Conservation (phyloP, 2,329 filamentous ascomycete genomes). For the Aspergillus arachidicola region DNA sequence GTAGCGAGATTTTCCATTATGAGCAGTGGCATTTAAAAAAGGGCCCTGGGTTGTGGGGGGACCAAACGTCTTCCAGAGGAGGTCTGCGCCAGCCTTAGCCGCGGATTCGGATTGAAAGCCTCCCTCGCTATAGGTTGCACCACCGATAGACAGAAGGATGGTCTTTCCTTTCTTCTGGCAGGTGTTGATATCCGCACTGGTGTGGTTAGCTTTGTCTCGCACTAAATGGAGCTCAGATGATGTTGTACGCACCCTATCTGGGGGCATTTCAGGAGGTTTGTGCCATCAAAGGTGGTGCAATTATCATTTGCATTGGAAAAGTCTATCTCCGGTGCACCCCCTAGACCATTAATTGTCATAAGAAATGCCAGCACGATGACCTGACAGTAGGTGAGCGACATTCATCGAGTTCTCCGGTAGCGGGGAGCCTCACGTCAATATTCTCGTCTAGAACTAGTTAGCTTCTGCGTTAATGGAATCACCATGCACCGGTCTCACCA, state of each 20-base stretch:
- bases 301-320: conserved; percentile 66
- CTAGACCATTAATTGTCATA: conserved; percentile 56
- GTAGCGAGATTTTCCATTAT: not conserved
- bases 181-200: conserved; percentile 50
- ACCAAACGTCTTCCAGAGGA: conserved; percentile 73
- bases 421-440: conserved; percentile 24
- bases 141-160: conserved; percentile 71
- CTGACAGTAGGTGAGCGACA: conserved; percentile 34
- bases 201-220: not conserved
- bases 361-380: conserved; percentile 69
- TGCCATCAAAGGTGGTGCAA: conserved; percentile 63
- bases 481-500: conserved; percentile 44
- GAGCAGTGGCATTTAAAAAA: not conserved
- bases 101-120: conserved; percentile 60
- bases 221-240: not conserved
- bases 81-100: conserved; percentile 60
- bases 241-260: conserved; percentile 60
- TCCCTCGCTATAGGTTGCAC: conserved; percentile 69
- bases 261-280: conserved; percentile 62
- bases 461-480: not conserved
- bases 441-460: conserved; percentile 29
- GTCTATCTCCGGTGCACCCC: conserved; percentile 58
- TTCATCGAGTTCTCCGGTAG: not conserved
- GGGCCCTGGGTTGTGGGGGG: conserved; percentile 38
- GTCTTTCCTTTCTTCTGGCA: conserved; percentile 72